Base-by-base conservation (phyloP, 164 flowering plant genomes). In the Brasenia schreberi region DNA sequence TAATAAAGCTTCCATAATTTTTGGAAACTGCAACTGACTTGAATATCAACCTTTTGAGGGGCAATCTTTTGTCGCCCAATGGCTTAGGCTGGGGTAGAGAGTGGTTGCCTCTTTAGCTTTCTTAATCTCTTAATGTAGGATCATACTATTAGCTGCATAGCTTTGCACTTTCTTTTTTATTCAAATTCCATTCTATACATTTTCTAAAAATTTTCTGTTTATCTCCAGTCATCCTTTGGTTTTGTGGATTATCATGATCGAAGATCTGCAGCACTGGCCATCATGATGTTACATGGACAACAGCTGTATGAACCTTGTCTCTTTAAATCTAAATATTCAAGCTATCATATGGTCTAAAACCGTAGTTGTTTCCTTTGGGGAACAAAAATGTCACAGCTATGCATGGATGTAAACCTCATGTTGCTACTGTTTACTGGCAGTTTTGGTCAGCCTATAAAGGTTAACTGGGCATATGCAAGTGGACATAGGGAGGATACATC, bases 391-490 rank as follows among this genome's bases (percentile, higher is more conserved):
- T 16, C 16, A 14, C 18, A 7, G 4, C 19, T 39, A 14, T 9
- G 9, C 17, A 19, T 49, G 19, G 7, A 19, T 12, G 62, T 5
- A 14, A 9, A 49, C 16, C 56, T 49, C 56, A 49, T 49, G 16
- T 61, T 61, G 23, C 43, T 42, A 64, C 6, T 65, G 33, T 53
- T 44, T 67, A 18, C 52, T 27, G 69, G 39, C 83, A 95, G 99
- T 74, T 95, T 87, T 82, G 99, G 99, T 71, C 99, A 90, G 80
- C 92, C 98, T 44, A 88, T 95, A 64, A 95, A 95, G 81, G 99
- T 95, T 65, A 95, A 95, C 67, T 95, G 98, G 98, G 99, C 99
- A 66, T 95, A 92, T 79, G 92, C 98, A 59, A 87, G 96, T 78
- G 91, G 92, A 65, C 99, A 95, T 80, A 86, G 98, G 74, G 99